Percentiles rank a stretch among this genome's conserved stretches.
Conservation (phyloP, 1,284 basidiomycete genomes). For the Pseudozyma pruni region DNA sequence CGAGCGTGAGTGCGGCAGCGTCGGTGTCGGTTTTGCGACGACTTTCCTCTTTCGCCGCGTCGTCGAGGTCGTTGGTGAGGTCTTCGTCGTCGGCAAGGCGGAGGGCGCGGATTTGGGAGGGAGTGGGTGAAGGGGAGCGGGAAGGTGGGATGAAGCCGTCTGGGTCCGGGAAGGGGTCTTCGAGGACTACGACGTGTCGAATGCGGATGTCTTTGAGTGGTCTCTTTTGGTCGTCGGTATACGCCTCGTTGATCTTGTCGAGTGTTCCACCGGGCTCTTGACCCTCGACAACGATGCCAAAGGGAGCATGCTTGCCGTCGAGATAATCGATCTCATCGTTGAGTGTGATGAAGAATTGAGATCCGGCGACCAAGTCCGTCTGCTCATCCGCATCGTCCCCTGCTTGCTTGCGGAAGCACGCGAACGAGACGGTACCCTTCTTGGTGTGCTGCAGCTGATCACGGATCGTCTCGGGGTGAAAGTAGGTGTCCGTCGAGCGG, state of each 20-base stretch:
- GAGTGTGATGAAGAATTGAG: slow-evolving; percentile 95
- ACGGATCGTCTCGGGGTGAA: slow-evolving; percentile 78
- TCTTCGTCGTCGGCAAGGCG: slow-evolving; percentile 78
- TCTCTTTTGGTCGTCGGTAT: slow-evolving; percentile 84
- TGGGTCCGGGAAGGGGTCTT: slow-evolving; percentile 94
- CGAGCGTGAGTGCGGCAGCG: slow-evolving; percentile 92
- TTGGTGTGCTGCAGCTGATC: slow-evolving; percentile 81
- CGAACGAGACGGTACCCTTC: slow-evolving; percentile 83
- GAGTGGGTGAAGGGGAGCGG: slow-evolving; percentile 75
- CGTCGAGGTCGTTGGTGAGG: slow-evolving; percentile 72
- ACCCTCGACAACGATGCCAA: slow-evolving; percentile 94
- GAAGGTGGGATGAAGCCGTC: slow-evolving; percentile 73
- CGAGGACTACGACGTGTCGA: slow-evolving; percentile 84
- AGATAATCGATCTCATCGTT: slow-evolving; percentile 91
- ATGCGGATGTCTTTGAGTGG: slow-evolving; percentile 94
- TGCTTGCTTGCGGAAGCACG: slow-evolving; percentile 24
- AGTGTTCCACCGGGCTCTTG: slow-evolving; percentile 77
- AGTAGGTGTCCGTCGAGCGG: slow-evolving; percentile 76
- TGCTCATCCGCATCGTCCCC: slow-evolving; percentile 72
- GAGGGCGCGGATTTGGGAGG: slow-evolving; percentile 67
- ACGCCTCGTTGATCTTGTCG: slow-evolving; percentile 91
- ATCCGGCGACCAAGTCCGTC: slow-evolving; percentile 83
- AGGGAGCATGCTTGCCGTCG: slow-evolving; percentile 93
- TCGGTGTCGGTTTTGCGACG: slow-evolving; percentile 85
- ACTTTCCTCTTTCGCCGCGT: slow-evolving; percentile 82